Evolutionary conservation across 164 flowering plant genomes (phyloP).

Genomic region (Tinospora cordifolia): DNA sequence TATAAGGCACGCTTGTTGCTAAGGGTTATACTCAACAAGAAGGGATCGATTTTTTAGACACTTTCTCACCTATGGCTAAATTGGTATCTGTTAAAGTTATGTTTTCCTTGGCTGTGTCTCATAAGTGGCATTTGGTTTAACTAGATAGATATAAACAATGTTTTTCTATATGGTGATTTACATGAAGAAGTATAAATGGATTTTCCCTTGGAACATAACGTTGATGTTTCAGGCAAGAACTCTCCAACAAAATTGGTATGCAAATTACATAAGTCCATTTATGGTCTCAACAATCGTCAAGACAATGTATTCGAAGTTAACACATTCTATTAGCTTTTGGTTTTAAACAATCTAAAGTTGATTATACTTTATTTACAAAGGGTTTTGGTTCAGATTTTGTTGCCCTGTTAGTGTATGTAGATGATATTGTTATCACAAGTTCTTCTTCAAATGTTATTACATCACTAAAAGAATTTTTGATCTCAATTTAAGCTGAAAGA

Average conservation of each 20-base stretch:
- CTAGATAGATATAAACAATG: not conserved
- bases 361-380: conserved; percentile 6
- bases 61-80: not conserved
- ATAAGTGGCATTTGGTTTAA: not conserved
- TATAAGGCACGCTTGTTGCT: not conserved
- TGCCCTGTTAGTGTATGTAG: conserved; percentile 9
- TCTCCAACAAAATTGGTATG: not conserved
- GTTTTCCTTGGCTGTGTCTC: not conserved
- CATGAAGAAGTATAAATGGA: conserved; percentile 1
- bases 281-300: conserved; percentile 6
- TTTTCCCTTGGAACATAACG: not conserved
- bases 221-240: too few relatives aligned
- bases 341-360: not conserved
- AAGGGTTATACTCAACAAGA: not conserved
- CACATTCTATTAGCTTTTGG: not conserved
- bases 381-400: not conserved
- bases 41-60: not conserved
- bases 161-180: not conserved
- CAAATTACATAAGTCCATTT: conserved; percentile 6
- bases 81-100: not conserved
- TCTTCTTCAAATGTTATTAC: not conserved
- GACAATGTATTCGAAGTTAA: not conserved
- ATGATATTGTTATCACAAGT: conserved; percentile 8
- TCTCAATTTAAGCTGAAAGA: conserved; percentile 1
- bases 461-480: not conserved